Conservation (phyloP, 345 rosid genomes). For the Psidium friedrichsthalianum region DNA sequence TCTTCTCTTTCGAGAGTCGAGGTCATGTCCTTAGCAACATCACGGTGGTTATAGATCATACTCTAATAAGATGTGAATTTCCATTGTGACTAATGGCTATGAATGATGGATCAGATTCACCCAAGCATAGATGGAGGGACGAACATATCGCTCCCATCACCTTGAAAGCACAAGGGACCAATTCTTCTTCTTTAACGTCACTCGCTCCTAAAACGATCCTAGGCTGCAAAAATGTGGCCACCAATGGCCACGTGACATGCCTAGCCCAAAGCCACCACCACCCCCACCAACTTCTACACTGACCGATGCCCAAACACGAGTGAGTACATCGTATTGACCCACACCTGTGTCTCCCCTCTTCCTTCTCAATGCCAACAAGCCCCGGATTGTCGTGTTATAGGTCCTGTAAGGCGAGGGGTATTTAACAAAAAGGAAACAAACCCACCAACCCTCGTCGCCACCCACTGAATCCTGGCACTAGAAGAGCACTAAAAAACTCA, state of each 20-base stretch:
- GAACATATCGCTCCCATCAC: neutral
- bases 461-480: neutral
- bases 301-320: neutral
- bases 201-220: neutral
- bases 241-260: neutral
- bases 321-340: neutral
- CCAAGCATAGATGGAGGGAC: neutral
- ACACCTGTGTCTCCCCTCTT: neutral
- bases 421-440: neutral
- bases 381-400: neutral
- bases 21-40: fast-evolving
- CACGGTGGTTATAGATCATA: neutral
- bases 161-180: neutral
- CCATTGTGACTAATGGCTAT: neutral
- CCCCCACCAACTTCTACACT: neutral
- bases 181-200: neutral
- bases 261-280: neutral
- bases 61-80: neutral
- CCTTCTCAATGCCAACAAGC: neutral
- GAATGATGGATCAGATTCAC: neutral
- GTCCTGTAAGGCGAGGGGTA: neutral
- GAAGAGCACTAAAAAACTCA: neutral
- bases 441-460: neutral
- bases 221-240: neutral
- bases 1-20: neutral